Conservation (phyloP, 805 yeast species). For the Saturnispora sekii region DNA sequence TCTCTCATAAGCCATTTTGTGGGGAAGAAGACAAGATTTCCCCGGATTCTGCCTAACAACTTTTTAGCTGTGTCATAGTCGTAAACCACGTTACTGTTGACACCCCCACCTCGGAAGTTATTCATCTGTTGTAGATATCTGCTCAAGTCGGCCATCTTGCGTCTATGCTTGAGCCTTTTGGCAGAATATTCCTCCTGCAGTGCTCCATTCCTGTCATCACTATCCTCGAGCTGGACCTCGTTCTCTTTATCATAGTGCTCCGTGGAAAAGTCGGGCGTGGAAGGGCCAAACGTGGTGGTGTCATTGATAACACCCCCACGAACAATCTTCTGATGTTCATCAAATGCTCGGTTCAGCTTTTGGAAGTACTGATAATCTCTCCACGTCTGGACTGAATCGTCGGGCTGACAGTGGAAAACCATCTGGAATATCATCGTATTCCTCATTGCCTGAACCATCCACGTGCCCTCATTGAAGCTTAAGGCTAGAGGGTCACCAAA, state of each 20-base stretch:
- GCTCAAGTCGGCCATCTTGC: slow-evolving; percentile 23
- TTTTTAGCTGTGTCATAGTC: slow-evolving; percentile 73
- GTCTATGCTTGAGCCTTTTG: slow-evolving; percentile 18
- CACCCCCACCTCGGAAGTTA: slow-evolving; percentile 8
- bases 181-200: not conserved
- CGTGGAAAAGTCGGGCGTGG: not conserved
- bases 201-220: not conserved
- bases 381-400: slow-evolving; percentile 86
- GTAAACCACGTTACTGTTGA: slow-evolving; percentile 16
- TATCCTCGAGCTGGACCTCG: not conserved
- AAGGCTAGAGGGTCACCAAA: slow-evolving; percentile 81
- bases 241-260: slow-evolving; percentile 1
- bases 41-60: slow-evolving; percentile 62
- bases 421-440: slow-evolving; percentile 75
- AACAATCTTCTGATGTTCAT: slow-evolving; percentile 15
- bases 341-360: slow-evolving; percentile 50
- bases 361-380: slow-evolving; percentile 69
- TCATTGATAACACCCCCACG: slow-evolving; percentile 8
- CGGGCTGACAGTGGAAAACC: slow-evolving; percentile 93
- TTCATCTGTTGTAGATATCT: slow-evolving; percentile 17
- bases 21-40: slow-evolving; percentile 88
- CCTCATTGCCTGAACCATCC: slow-evolving; percentile 75
- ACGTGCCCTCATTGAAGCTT: slow-evolving; percentile 75
- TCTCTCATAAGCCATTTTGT: slow-evolving; percentile 83
- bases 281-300: not conserved